Conservation (phyloP, 176 grass and related monocot species). For the Luzula sylvatica region DNA sequence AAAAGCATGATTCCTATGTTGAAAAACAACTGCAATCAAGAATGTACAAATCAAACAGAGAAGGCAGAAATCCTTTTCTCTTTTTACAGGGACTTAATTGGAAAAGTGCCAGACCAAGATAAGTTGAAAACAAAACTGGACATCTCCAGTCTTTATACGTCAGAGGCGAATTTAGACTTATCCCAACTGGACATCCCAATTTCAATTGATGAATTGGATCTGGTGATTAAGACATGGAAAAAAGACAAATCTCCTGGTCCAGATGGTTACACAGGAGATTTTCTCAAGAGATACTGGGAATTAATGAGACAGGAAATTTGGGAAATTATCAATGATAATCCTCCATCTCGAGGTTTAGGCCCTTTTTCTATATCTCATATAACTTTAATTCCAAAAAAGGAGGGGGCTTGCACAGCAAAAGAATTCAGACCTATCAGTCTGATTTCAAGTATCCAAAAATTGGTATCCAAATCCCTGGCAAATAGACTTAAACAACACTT, state of each 20-base stretch:
- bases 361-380: neutral
- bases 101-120: too few species aligned
- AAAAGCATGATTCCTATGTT: neutral
- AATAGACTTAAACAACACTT: neutral
- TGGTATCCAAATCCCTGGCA: neutral
- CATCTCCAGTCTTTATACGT: neutral
- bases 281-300: neutral
- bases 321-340: neutral
- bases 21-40: neutral
- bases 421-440: neutral
- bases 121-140: neutral
- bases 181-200: too few species aligned
- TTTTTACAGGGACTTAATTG: too few species aligned
- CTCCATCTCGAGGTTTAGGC: neutral
- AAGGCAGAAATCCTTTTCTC: too few species aligned
- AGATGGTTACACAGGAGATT: neutral
- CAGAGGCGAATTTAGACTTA: neutral
- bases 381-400: neutral
- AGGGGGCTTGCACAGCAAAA: neutral
- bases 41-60: too few species aligned
- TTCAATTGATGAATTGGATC: too few species aligned
- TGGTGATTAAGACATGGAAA: neutral
- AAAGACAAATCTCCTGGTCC: neutral
- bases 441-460: neutral
- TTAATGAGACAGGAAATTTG: neutral